Evolutionary conservation across 305 asterid genomes (phyloP).

Genomic region (Coffea humblotiana): DNA sequence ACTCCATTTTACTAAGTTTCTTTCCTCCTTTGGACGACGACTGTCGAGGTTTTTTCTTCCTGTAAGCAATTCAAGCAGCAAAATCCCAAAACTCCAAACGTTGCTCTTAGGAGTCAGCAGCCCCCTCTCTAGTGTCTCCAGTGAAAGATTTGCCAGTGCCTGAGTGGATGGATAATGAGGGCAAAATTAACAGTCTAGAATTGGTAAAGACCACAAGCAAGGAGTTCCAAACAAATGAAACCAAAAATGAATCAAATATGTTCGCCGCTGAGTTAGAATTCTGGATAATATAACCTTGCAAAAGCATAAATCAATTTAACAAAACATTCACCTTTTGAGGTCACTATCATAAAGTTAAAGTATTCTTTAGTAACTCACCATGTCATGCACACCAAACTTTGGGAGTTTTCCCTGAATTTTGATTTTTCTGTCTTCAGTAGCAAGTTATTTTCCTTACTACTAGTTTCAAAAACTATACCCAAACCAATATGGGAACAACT

Average conservation of each 20-base stretch:
- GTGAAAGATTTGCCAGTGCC: slow-evolving; percentile 88
- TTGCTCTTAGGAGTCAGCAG: slow-evolving; percentile 93
- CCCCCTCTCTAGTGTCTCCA: slow-evolving; percentile 91
- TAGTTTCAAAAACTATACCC: neutral
- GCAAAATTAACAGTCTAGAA: neutral
- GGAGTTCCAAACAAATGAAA: neutral
- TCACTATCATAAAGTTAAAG: neutral
- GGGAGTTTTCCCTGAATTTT: neutral
- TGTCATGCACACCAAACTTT: neutral
- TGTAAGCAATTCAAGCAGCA: slow-evolving; percentile 91
- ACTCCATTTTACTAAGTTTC: slow-evolving; percentile 92
- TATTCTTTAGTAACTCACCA: neutral
- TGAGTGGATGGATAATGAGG: slow-evolving; percentile 28
- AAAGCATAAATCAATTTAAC: neutral
- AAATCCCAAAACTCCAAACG: slow-evolving; percentile 97
- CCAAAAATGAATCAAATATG: neutral
- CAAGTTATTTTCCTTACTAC: neutral
- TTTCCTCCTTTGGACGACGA: slow-evolving; percentile 84
- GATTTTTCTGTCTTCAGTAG: neutral
- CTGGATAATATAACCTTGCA: neutral
- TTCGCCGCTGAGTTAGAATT: neutral
- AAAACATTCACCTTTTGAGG: neutral
- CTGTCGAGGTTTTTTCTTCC: slow-evolving; percentile 86
- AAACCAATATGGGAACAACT: neutral
- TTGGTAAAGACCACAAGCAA: neutral